These are phyloP conservation scores for Candida morakotiae DNA, from an alignment of 805 yeast genomes.

Conservation along the genomic window DNA sequence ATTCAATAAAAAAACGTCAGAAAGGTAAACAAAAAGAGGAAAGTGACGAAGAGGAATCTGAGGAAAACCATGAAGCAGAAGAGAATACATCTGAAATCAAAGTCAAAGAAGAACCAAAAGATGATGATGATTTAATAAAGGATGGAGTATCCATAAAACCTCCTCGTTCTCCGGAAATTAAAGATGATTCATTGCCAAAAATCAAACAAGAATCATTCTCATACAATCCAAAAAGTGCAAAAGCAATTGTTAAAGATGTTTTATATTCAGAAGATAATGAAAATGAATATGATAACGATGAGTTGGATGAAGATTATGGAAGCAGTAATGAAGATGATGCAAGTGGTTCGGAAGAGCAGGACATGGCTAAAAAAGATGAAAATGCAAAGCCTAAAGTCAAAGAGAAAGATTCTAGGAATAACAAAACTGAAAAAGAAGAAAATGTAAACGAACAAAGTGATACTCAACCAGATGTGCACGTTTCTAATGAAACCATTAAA, in stretches of 20 bases:
- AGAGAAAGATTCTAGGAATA: slow-evolving; percentile 4
- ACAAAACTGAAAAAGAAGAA: too few species aligned
- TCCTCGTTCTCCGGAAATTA: slow-evolving; percentile 5
- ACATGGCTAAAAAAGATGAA: neutral
- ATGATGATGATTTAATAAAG: neutral
- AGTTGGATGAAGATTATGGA: slow-evolving; percentile 1
- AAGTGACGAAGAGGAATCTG: neutral
- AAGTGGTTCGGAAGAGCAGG: neutral
- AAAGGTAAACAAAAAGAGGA: neutral
- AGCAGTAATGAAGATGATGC: slow-evolving; percentile 3
- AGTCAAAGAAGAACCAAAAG: neutral
- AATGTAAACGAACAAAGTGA: slow-evolving; percentile 9
- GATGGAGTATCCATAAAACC: neutral
- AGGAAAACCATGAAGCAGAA: slow-evolving; percentile 1
- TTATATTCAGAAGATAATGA: slow-evolving; percentile 2
- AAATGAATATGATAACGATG: neutral
- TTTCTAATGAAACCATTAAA: neutral
- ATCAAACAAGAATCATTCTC: slow-evolving; percentile 4
- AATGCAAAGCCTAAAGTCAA: neutral
- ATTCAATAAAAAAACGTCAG: neutral
- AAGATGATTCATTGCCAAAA: slow-evolving; percentile 2
- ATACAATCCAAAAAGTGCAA: slow-evolving; percentile 3
- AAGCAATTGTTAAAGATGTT: slow-evolving; percentile 4
- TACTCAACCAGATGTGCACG: slow-evolving; percentile 8
- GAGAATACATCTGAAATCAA: too few species aligned